Evolutionary conservation across 768 basidiomycete species (phyloP), one percentile per base, ranked within the genome.

Genomic region (Hysterangium stoloniferum): DNA sequence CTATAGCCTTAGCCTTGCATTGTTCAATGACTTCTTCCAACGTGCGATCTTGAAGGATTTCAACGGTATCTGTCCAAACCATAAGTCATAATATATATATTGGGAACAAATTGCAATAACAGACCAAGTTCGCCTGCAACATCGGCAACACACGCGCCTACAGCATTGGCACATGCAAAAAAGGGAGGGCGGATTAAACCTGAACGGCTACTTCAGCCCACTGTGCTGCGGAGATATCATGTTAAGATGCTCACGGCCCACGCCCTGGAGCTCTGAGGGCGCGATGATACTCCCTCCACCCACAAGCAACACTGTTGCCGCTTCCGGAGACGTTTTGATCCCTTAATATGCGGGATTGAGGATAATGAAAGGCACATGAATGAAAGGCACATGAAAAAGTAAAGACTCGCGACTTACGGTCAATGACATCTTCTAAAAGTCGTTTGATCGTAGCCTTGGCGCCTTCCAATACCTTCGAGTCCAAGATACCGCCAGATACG

Each of bases 281-380:
- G 75, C 69, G 29, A 84, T 68, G 56, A 83, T 76, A 0, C 78
- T 75, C 4, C 82, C 82, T 13, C 82, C 82, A 20, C 82, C 82
- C 32, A 83, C 82, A 1, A 84, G 71, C 25, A 81, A 70, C 9
- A 82, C 69, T 22, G 79, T 74, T 37, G 75, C 69, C 57, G 77
- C 75, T 22, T 73, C 72, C 1, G 73, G 72, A 28, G 72, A 74
- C 4, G 80, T 83, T 68, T 84, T 84, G 80, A 84, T 82, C 22
- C 63, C 62, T 35, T n/a, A n/a, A n/a, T n/a, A n/a, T n/a, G n/a
- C n/a, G n/a, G n/a, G n/a, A n/a, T n/a, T n/a, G n/a, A n/a, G 15
- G 20, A 43, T 19, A 41, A 28, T 28, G 17, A 11, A 29, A 51
- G 28, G 5, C 22, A 36, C n/a, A 19, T 37, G n/a, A n/a, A n/a